Evolutionary conservation across 1,139 yeast genomes (phyloP), one percentile per base, ranked within the genome.

Genomic region (Saccharomyces pastorianus): DNA sequence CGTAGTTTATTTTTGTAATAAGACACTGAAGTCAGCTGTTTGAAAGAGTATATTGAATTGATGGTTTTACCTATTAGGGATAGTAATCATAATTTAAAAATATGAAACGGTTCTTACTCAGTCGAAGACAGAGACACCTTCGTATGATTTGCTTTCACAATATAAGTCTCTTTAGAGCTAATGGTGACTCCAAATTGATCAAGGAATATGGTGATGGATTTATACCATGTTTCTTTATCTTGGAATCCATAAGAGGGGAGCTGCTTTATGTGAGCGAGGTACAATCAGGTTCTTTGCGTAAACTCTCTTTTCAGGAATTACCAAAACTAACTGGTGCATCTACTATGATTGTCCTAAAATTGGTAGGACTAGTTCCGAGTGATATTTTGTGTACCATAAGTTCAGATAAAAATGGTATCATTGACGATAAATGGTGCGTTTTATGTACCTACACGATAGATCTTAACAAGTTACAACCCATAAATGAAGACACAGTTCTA

Each of bases 261-360:
- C 14, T 51, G 2, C 27, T 64, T 3, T 66, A 65, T 51, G 59
- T 67, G 8, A 66, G 69, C 53, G 71, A 68, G 53, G 52, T 57
- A 4, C 67, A 65, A 53, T 23, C 38, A 9, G 59, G 59, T 31
- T 53, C 59, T 2, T 50, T 56, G 6, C 51, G 50, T 9, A 48
- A 48, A n/a, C 46, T 64, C 3, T 60, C 58, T 32, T 65, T 66
- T 50, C 61, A 66, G 53, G 70, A 66, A 38, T 29, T 67, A 11
- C 62, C 64, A 25, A 13, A 17, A 38, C 29, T 23, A 44, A 34
- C 20, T 3, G 52, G 55, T 44, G 52, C 61, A n/a, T 49, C 53
- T 11, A 52, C 61, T 6, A 53, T 34, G 34, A 51, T 67, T 20
- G 48, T 51, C 1, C 46, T 67, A 38, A 63, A 59, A 44, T 28